Conservation (phyloP, 345 rosid species). For the Iberis pinnata region DNA sequence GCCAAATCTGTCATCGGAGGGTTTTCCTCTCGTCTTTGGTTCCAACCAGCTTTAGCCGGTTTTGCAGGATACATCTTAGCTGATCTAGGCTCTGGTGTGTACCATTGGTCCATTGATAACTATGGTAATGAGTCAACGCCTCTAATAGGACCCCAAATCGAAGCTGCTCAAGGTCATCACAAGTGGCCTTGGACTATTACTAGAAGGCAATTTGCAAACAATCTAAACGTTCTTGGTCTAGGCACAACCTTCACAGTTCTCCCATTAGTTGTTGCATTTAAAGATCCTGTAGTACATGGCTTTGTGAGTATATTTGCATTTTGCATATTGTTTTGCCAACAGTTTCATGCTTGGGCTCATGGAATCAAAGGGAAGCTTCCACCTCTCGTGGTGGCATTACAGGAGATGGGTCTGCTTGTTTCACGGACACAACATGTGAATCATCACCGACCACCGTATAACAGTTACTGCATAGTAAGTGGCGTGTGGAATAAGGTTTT, state of each 20-base stretch:
- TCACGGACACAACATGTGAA: constrained; percentile 57
- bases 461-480: constrained; percentile 85
- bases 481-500: constrained; percentile 68
- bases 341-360: constrained; percentile 94
- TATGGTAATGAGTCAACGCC: constrained; percentile 73
- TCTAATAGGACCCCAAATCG: constrained; percentile 64
- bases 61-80: constrained; percentile 61
- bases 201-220: constrained; percentile 78
- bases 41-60: constrained; percentile 59
- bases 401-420: constrained; percentile 64
- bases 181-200: constrained; percentile 90
- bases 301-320: constrained; percentile 55
- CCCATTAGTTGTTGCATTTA: constrained; percentile 47
- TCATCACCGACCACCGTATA: constrained; percentile 76
- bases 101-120: constrained; percentile 94
- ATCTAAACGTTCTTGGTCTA: constrained; percentile 64
- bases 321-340: constrained; percentile 89
- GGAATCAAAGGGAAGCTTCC: constrained; percentile 84
- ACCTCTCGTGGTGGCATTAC: constrained; percentile 49
- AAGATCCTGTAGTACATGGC: constrained; percentile 43
- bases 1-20: constrained; percentile 46
- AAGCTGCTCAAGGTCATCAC: constrained; percentile 91
- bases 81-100: constrained; percentile 80
- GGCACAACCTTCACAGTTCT: constrained; percentile 48
- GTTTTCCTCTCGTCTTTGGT: constrained; percentile 42